Conservation (phyloP, 768 basidiomycete genomes). For the Phylloporus arenicola region DNA sequence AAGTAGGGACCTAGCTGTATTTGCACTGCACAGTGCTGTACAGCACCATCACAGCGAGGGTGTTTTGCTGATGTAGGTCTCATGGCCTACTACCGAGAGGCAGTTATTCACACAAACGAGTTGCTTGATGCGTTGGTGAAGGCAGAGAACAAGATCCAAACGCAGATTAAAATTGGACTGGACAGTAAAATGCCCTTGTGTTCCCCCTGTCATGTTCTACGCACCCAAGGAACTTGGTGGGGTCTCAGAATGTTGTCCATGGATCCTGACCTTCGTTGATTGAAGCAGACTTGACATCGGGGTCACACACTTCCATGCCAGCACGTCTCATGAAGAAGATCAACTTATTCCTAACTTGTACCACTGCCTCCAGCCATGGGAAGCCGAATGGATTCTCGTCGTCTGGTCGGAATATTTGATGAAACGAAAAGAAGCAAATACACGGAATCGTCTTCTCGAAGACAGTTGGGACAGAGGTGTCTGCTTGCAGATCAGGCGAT, state of each 20-base stretch:
- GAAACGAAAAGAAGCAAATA: constrained; percentile 99
- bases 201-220: constrained; percentile 95
- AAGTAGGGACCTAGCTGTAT: no score
- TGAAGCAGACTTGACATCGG: constrained; percentile 95
- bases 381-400: constrained; percentile 91
- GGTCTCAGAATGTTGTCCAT: constrained; percentile 97
- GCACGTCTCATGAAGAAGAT: constrained; percentile 99
- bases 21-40: no score
- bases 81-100: no score
- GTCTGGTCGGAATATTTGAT: constrained; percentile 99
- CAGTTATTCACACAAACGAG: no score
- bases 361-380: no score
- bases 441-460: constrained; percentile 95
- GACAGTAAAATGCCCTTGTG: constrained; percentile 99
- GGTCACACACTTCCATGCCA: constrained; percentile 98
- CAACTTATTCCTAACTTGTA: no score
- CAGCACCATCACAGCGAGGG: no score
- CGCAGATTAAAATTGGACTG: constrained; percentile 96
- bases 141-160: no score
- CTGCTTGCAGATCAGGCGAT: no score
- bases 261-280: constrained; percentile 96
- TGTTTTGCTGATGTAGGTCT: no score
- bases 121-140: no score
- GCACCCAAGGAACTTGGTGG: constrained; percentile 96
- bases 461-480: constrained; percentile 95